Evolutionary conservation across 805 yeast genomes (phyloP), one percentile per base, ranked within the genome.

Genomic region (Alloascoidea africana): DNA sequence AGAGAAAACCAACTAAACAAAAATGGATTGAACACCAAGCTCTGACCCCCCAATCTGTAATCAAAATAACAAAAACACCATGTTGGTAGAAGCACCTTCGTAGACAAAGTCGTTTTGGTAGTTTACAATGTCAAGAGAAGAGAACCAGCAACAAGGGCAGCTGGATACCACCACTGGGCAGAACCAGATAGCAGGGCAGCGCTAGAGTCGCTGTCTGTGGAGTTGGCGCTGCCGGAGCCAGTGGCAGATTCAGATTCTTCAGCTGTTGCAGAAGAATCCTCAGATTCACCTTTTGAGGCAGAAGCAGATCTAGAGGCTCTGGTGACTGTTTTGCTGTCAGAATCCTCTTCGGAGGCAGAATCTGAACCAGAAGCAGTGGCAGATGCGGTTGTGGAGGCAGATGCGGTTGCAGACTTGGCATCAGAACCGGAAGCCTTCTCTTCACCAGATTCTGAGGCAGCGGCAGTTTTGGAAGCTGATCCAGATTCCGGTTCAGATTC

Each of bases 301-400:
- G 30, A 23, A 23, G 30, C 30, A 23, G 30, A 23, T 23, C n/a
- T n/a, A 23, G 13, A 8, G 30, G 30, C 30, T 23, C n/a, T n/a
- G n/a, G 30, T n/a, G 30, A 23, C 30, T 8, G 30, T 23, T 8
- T 8, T 8, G n/a, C n/a, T 23, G 8, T n/a, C 30, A 23, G 30
- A 8, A 8, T 8, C 8, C n/a, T 8, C 8, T 8, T n/a, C 30
- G n/a, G 30, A 23, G n/a, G 30, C 30, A 8, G n/a, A 23, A n/a
- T 8, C 30, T 8, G 30, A 23, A 8, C 30, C 30, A 23, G 30
- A 23, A 23, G 30, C 30, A 23, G 30, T 8, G n/a, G 13, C 30
- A 23, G 30, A 23, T 23, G 30, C 30, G 8, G n/a, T n/a, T 8
- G 30, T n/a, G 8, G 30, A 23, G 8, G 13, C 30, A 8, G 30